phyloP scores from a whole-genome alignment of 1,284 basidiomycete genomes.

The Cutaneotrichosporon cavernicola region DNA sequence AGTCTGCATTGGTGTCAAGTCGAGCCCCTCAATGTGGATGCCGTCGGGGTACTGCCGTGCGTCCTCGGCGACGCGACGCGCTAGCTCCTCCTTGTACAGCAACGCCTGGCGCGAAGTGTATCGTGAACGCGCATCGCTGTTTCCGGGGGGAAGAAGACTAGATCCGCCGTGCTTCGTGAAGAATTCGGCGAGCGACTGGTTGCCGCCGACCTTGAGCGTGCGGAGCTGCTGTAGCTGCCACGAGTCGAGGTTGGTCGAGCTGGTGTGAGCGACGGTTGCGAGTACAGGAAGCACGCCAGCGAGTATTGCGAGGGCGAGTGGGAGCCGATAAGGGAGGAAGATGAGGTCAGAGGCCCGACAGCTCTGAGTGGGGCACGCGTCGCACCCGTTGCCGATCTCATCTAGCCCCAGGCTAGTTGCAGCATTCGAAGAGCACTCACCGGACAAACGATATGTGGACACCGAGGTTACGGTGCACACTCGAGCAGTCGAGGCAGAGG shows the following conservation, averaged over 20 bases:
- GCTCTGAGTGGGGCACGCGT: background rate
- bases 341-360: background rate
- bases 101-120: slow-evolving; percentile 81
- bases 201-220: slow-evolving; percentile 95
- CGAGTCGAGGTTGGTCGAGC: slow-evolving; percentile 93
- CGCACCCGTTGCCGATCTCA: background rate
- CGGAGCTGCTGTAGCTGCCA: slow-evolving; percentile 91
- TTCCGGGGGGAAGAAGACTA: slow-evolving; percentile 62
- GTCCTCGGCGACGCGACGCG: slow-evolving; percentile 78
- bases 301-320: background rate
- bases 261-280: slow-evolving; percentile 47
- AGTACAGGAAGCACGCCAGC: background rate
- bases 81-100: slow-evolving; percentile 90
- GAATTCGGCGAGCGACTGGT: slow-evolving; percentile 83
- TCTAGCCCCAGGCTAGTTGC: background rate
- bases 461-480: slow-evolving; percentile 92
- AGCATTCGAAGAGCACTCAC: slow-evolving; percentile 56
- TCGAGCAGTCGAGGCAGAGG: slow-evolving; percentile 97
- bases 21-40: slow-evolving; percentile 74
- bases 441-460: slow-evolving; percentile 98
- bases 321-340: background rate
- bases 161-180: slow-evolving; percentile 82
- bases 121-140: slow-evolving; percentile 81
- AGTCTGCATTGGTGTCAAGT: slow-evolving; percentile 55
- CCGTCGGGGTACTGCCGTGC: slow-evolving; percentile 68